Evolutionary conservation across 2,329 filamentous ascomycete species (phyloP).

Genomic region (Rutstroemia sp.): DNA sequence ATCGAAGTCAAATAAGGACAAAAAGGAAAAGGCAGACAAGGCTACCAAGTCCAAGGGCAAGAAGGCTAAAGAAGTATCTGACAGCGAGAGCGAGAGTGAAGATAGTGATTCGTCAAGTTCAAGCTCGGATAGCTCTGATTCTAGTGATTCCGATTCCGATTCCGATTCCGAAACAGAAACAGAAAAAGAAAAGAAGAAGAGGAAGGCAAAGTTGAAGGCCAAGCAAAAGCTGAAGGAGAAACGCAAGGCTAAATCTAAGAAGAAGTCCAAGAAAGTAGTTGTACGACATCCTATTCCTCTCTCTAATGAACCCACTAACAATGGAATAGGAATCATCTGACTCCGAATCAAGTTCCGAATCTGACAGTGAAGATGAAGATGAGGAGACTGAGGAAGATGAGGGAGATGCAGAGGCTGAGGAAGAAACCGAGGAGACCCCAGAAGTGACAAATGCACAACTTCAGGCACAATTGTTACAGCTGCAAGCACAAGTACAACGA

Average conservation of each 20-base stretch:
- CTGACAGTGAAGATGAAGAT: conserved; percentile 21
- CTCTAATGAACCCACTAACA: conserved; percentile 10
- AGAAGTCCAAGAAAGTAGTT: conserved; percentile 31
- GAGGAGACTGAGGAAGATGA: conserved; percentile 7
- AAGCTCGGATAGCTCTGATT: conserved; percentile 4
- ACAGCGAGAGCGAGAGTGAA: conserved; percentile 10
- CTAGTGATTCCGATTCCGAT: conserved; percentile 19
- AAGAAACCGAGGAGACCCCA: conserved; percentile 9
- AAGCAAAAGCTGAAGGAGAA: conserved; percentile 29
- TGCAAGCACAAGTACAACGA: conserved; percentile 15
- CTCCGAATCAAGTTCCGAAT: conserved; percentile 27
- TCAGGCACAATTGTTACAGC: conserved; percentile 21
- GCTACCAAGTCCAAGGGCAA: conserved; percentile 6
- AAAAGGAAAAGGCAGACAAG: conserved; percentile 18
- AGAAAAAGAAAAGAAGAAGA: conserved; percentile 29
- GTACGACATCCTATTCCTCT: conserved; percentile 16
- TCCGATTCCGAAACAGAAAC: conserved; percentile 25
- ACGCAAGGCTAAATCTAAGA: conserved; percentile 35
- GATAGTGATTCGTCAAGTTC: not conserved
- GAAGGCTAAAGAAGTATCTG: conserved; percentile 8
- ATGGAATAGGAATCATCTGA: conserved; percentile 21
- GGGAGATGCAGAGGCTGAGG: conserved; percentile 6
- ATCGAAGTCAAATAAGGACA: conserved; percentile 19
- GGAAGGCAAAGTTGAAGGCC: conserved; percentile 31
- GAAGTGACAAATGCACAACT: conserved; percentile 14